A percentile compares a stretch with the other conserved stretches of the same genome.
phyloP scores from a whole-genome alignment of 2,329 filamentous ascomycete genomes.

The Leptographium lundbergii region DNA sequence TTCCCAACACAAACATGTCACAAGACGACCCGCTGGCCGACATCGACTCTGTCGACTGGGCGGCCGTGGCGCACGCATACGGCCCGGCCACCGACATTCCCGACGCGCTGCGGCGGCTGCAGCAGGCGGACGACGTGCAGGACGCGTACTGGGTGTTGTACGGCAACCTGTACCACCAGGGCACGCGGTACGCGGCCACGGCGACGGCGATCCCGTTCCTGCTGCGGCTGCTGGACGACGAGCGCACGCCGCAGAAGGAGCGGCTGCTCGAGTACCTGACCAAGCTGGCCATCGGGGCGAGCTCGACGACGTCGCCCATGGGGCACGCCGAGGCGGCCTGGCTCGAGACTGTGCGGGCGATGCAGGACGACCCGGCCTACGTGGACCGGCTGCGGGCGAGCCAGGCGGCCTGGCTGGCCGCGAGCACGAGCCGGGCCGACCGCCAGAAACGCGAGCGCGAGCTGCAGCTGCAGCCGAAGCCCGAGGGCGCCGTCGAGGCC shows the following conservation, averaged over 20 bases:
- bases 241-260: neutral
- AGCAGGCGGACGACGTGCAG: neutral
- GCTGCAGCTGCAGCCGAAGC: neutral
- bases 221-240: neutral
- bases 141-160: neutral
- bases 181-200: neutral
- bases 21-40: neutral
- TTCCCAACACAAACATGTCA: neutral
- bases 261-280: neutral
- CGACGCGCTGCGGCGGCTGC: neutral
- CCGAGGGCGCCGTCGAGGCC: neutral
- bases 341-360: neutral
- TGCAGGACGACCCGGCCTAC: neutral
- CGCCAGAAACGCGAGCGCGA: neutral
- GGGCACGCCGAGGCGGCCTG: neutral
- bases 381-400: neutral
- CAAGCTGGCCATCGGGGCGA: neutral
- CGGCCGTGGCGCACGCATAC: neutral
- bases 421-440: neutral
- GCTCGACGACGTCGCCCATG: neutral
- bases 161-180: neutral
- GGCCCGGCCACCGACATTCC: neutral
- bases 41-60: neutral
- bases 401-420: neutral
- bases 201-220: neutral